A percentile compares a stretch with the other conserved stretches of the same genome.
These are phyloP conservation scores for Vigna radiata DNA, from an alignment of 306 rosid species.

Conservation along the genomic window DNA sequence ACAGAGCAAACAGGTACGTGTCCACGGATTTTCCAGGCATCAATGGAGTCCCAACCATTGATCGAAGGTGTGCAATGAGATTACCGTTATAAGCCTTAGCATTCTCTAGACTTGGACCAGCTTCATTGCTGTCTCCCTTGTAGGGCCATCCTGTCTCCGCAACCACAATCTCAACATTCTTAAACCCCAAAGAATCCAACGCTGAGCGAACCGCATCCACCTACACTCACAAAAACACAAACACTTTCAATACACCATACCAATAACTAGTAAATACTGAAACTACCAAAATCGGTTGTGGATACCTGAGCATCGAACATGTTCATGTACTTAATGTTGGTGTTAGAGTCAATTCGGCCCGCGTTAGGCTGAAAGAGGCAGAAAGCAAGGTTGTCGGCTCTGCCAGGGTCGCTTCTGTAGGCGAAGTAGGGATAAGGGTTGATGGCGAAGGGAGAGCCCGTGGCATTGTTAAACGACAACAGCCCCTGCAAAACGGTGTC, in stretches of 20 bases:
- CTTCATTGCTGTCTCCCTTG: conserved; percentile 88
- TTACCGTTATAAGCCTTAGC: conserved; percentile 92
- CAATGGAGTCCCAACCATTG: conserved; percentile 92
- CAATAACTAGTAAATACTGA: too few species aligned
- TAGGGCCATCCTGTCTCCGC: conserved; percentile 99
- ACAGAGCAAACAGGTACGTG: conserved; percentile 84
- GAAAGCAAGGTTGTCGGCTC: conserved; percentile 82
- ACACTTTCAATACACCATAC: too few species aligned
- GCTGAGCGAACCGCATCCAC: conserved; percentile 89
- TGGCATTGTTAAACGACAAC: conserved; percentile 69
- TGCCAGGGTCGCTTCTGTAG: conserved; percentile 72
- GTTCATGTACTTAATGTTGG: conserved; percentile 86
- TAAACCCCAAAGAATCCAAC: conserved; percentile 76
- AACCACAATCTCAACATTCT: conserved; percentile 85
- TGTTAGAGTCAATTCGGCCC: conserved; percentile 84
- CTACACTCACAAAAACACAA: conserved; percentile 42
- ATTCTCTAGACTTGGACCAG: conserved; percentile 78
- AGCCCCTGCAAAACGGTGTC: conserved; percentile 62
- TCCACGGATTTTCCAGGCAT: conserved; percentile 97
- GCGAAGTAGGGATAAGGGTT: conserved; percentile 98
- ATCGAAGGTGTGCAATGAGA: conserved; percentile 77
- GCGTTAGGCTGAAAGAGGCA: conserved; percentile 93
- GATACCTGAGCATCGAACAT: conserved; percentile 96
- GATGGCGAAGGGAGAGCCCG: conserved; percentile 84
- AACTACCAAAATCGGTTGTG: neutral